A percentile compares a stretch with the other conserved stretches of the same genome.
Conservation (phyloP, 1,139 yeast species). For the Blastobotrys capitulatus region DNA sequence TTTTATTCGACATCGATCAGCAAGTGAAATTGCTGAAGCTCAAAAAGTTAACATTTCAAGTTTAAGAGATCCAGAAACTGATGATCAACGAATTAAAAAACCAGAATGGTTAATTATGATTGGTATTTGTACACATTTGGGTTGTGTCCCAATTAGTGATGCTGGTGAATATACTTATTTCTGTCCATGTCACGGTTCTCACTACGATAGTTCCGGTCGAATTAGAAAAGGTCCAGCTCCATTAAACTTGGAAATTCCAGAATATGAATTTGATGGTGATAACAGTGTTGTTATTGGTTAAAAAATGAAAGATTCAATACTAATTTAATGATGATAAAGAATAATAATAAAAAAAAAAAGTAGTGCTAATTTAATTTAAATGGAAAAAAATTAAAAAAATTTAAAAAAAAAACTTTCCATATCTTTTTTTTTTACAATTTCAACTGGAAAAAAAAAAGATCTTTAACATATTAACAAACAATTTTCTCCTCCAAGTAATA, state of each 20-base stretch:
- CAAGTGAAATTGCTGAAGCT: slow-evolving; percentile 91
- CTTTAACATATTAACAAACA: background rate
- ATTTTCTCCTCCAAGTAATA: background rate
- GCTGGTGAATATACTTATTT: slow-evolving; percentile 99
- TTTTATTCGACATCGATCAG: slow-evolving; percentile 98
- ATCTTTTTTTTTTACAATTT: background rate
- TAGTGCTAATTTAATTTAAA: background rate
- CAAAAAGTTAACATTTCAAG: slow-evolving; percentile 64
- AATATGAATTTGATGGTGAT: slow-evolving; percentile 74
- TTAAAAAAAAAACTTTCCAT: background rate
- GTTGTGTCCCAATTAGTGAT: slow-evolving; percentile 99
- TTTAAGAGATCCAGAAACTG: slow-evolving; percentile 93
- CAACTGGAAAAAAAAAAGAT: background rate
- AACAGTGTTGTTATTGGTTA: slow-evolving; percentile 73
- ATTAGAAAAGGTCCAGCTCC: slow-evolving; percentile 99
- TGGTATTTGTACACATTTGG: slow-evolving; percentile 99
- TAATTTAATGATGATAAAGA: background rate
- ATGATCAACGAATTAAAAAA: slow-evolving; percentile 88
- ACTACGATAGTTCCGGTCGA: slow-evolving; percentile 99
- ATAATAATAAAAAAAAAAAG: background rate
- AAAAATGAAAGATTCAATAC: slow-evolving; percentile 19
- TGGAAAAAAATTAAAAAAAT: background rate
- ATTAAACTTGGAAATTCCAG: slow-evolving; percentile 93
- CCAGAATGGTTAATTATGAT: slow-evolving; percentile 99
- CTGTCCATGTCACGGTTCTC: slow-evolving; percentile 99